Evolutionary conservation across 1,139 yeast genomes (phyloP), one percentile per base, ranked within the genome.

Genomic region (Yamadazyma epiphylla): DNA sequence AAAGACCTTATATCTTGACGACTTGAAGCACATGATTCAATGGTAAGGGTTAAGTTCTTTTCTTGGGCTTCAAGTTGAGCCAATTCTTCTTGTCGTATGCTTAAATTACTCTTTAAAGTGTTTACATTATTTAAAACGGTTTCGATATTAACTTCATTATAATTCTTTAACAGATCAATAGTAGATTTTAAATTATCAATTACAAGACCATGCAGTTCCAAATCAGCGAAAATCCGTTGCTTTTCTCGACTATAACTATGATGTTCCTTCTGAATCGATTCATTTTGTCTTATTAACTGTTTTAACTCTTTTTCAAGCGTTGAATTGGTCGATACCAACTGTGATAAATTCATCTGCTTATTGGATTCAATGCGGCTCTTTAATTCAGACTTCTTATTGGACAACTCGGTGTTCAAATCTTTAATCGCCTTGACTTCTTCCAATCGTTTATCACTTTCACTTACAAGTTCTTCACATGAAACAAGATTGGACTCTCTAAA

Each of bases 401-500:
- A 60, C 19, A 74, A 49, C 10, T 58, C 52, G 27, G 58, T 58
- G 46, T 67, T 73, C 25, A 64, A 65, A 15, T 56, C 55, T 28
- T 55, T 55, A 2, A 46, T 46, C 22, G 41, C 37, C 25, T 58
- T 51, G 22, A 61, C 49, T 34, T 64, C 60, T 17, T 67, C 70
- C 24, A 77, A 55, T 22, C 69, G 58, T 10, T 60, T 48, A 36
- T 80, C 85, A 38, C 83, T 74, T 32, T 70, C 65, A 12, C 65
- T 60, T 24, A 81, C 74, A 26, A 80, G 60, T 16, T 70, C 72
- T 35, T 80, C 88, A 46, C 84, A 80, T 44, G 77, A 88, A 13
- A 66, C 70, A 51, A 83, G 74, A 33, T 84, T 78, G 41, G 80
- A 85, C 46, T 86, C 95, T 42, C 95, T 68, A 47, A 84, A 87